Conservation (phyloP, 345 rosid species). For the Zanthoxylum bungeanum region DNA sequence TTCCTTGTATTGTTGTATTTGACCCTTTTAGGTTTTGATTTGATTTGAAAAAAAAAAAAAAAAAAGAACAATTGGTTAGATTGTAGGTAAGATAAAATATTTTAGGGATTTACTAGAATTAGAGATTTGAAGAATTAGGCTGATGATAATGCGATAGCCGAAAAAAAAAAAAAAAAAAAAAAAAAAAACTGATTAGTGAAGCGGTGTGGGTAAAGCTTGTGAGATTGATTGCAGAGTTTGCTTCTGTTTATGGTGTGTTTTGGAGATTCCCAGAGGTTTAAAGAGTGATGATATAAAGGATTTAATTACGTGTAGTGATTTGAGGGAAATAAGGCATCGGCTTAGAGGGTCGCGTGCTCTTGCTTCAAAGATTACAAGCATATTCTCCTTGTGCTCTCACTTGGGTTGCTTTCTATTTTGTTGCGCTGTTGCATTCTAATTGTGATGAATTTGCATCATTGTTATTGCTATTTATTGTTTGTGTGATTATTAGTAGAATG, state of each 20-base stretch:
- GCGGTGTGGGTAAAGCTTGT: slow-evolving; percentile 47
- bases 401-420: neutral
- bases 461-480: neutral
- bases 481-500: neutral
- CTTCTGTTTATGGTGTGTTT: slow-evolving; percentile 57
- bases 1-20: too few species aligned
- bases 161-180: too few species aligned
- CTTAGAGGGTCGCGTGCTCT: slow-evolving; percentile 47
- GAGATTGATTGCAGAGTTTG: slow-evolving; percentile 65
- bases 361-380: slow-evolving; percentile 52
- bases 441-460: neutral
- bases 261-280: slow-evolving; percentile 61
- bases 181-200: slow-evolving; percentile 56
- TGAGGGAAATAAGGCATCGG: slow-evolving; percentile 32
- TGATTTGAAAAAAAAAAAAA: too few species aligned
- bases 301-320: slow-evolving; percentile 45
- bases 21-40: too few species aligned
- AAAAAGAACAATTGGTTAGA: too few species aligned
- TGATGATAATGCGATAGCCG: slow-evolving; percentile 44
- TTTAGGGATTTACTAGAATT: too few species aligned
- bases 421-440: neutral
- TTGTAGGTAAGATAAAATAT: too few species aligned
- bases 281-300: slow-evolving; percentile 46
- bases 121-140: too few species aligned
- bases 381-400: neutral